Conservation (phyloP, 192 early-diverging fungal genomes). For the Coemansia brasiliensis region DNA sequence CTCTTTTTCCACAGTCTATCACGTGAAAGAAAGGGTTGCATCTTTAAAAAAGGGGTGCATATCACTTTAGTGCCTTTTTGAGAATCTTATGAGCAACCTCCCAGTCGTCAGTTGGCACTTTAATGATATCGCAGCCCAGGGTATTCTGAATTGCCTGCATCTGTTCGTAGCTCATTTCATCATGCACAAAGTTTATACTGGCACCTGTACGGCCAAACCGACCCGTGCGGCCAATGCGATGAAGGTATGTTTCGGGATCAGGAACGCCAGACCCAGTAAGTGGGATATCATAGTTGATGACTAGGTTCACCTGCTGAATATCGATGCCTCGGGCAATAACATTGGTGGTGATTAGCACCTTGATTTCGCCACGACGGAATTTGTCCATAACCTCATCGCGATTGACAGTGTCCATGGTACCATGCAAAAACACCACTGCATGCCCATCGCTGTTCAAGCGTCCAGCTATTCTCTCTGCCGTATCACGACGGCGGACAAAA, state of each 20-base stretch:
- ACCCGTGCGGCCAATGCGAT: slow-evolving; percentile 97
- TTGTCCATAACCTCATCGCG: slow-evolving; percentile 92
- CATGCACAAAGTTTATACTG: slow-evolving; percentile 93
- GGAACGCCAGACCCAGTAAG: slow-evolving; percentile 62
- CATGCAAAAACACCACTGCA: slow-evolving; percentile 80
- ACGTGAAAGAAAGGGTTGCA: slow-evolving; percentile 12
- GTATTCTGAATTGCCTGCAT: slow-evolving; percentile 83
- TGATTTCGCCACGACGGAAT: slow-evolving; percentile 85
- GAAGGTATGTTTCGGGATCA: slow-evolving; percentile 94
- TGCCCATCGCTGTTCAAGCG: slow-evolving; percentile 83
- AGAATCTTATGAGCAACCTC: slow-evolving; percentile 83
- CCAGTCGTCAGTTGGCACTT: slow-evolving; percentile 80
- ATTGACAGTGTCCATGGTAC: slow-evolving; percentile 69
- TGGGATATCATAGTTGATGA: slow-evolving; percentile 97
- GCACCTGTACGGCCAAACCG: slow-evolving; percentile 94
- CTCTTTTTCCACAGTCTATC: not conserved
- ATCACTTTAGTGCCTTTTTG: slow-evolving; percentile 68
- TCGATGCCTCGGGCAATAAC: slow-evolving; percentile 98
- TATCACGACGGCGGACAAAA: slow-evolving; percentile 82
- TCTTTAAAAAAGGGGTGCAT: too few relatives aligned
- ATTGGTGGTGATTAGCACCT: slow-evolving; percentile 96
- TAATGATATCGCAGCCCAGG: slow-evolving; percentile 76
- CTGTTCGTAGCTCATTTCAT: slow-evolving; percentile 67
- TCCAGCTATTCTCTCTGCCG: slow-evolving; percentile 76
- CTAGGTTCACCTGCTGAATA: slow-evolving; percentile 90